Conservation (phyloP, 345 rosid species). For the Sisymbrium irio region DNA sequence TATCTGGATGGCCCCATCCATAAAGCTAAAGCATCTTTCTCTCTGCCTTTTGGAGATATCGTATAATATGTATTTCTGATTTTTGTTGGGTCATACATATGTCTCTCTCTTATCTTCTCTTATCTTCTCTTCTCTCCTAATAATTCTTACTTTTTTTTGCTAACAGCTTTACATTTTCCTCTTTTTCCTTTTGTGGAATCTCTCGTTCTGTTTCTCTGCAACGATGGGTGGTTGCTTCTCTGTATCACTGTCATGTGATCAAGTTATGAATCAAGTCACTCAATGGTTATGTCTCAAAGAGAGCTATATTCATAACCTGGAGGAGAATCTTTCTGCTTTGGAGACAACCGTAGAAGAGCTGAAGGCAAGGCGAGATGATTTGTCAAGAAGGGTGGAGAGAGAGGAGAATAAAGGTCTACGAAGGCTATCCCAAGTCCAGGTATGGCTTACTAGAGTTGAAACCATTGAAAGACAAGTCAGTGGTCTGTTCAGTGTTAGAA, state of each 20-base stretch:
- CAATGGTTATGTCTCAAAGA: background rate
- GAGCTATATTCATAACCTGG: background rate
- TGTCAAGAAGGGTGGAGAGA: background rate
- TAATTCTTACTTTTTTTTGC: too few relatives aligned
- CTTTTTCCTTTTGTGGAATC: too few relatives aligned
- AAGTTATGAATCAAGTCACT: background rate
- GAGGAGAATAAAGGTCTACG: background rate
- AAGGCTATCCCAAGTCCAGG: background rate
- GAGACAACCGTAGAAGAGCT: background rate
- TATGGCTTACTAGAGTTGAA: conserved; percentile 7
- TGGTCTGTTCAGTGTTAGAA: background rate
- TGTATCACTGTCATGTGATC: background rate
- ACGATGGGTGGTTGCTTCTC: conserved; percentile 6
- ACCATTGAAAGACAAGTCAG: background rate
- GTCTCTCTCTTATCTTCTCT: too few relatives aligned
- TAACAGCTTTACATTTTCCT: too few relatives aligned
- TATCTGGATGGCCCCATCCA: background rate
- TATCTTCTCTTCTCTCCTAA: background rate
- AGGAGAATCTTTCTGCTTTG: background rate
- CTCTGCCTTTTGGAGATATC: too few relatives aligned
- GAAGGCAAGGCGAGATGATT: background rate
- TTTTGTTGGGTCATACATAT: too few relatives aligned
- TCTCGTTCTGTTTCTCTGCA: background rate
- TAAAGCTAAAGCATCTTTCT: too few relatives aligned
- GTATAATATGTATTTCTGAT: too few relatives aligned